Evolutionary conservation across 257 asterid genomes (phyloP).

Genomic region (Agastache rugosa): DNA sequence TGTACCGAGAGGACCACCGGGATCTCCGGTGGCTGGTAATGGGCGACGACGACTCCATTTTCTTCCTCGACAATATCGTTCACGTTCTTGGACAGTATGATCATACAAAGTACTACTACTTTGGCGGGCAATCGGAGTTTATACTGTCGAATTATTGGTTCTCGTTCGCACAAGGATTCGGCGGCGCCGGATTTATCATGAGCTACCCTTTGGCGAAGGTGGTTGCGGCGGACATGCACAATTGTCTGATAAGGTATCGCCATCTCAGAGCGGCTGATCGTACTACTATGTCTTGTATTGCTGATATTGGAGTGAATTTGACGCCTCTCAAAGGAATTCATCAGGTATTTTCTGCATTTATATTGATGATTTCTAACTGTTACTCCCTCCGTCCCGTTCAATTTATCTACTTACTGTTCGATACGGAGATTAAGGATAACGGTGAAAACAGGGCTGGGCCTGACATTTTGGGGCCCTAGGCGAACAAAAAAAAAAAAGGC

Average conservation of each 20-base stretch:
- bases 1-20: conserved; percentile 43
- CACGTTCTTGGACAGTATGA: conserved; percentile 50
- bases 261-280: conserved; percentile 50
- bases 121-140: conserved; percentile 63
- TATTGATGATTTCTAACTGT: not conserved
- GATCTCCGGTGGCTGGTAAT: conserved; percentile 60
- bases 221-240: conserved; percentile 49
- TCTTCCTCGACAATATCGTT: conserved; percentile 51
- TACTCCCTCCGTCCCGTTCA: no score
- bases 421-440: no score
- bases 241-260: conserved; percentile 52
- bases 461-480: no score
- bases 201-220: conserved; percentile 61
- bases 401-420: no score
- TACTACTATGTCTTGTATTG: conserved; percentile 56
- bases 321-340: conserved; percentile 57
- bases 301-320: conserved; percentile 57
- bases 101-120: conserved; percentile 53
- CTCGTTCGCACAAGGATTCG: conserved; percentile 61
- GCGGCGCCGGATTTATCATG: conserved; percentile 63
- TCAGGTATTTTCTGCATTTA: conserved; percentile 45
- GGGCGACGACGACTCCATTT: conserved; percentile 72
- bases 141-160: conserved; percentile 51
- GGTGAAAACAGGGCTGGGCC: no score
- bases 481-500: no score